Percentiles rank a stretch among this genome's conserved stretches.
phyloP scores from a whole-genome alignment of 2,329 filamentous ascomycete genomes.

The Anthostomella pinea region DNA sequence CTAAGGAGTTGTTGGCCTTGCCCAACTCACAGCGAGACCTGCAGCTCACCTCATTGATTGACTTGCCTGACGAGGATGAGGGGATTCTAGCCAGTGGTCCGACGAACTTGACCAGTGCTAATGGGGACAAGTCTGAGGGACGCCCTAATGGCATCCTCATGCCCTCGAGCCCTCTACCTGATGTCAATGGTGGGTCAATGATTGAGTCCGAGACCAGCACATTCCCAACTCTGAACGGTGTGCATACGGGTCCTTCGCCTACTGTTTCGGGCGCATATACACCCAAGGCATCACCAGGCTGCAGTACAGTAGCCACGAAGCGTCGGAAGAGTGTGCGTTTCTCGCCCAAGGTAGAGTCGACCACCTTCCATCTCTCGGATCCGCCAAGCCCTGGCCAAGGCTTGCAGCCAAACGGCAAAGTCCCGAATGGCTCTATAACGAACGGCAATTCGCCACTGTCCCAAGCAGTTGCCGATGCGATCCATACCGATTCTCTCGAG shows the following conservation, averaged over 20 bases:
- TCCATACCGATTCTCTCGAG: slow-evolving; percentile 7
- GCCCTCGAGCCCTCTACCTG: neutral
- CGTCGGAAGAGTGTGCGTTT: slow-evolving; percentile 67
- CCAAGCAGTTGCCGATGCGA: slow-evolving; percentile 8
- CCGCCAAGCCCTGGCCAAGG: slow-evolving; percentile 47
- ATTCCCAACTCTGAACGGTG: neutral
- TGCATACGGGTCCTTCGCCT: slow-evolving; percentile 9
- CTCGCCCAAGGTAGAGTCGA: slow-evolving; percentile 63
- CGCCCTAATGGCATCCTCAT: neutral
- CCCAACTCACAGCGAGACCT: slow-evolving; percentile 53
- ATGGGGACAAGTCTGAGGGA: neutral
- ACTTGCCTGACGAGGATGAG: slow-evolving; percentile 11
- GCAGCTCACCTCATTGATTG: slow-evolving; percentile 12
- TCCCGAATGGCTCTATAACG: slow-evolving; percentile 7
- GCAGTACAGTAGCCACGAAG: slow-evolving; percentile 28
- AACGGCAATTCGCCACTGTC: slow-evolving; percentile 16
- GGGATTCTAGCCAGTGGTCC: neutral
- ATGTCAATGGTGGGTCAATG: neutral
- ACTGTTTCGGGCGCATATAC: neutral
- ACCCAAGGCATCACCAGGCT: slow-evolving; percentile 9
- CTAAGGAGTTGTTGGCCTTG: slow-evolving; percentile 47
- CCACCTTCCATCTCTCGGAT: slow-evolving; percentile 54
- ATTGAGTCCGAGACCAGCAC: neutral
- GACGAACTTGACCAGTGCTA: neutral
- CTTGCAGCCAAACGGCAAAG: slow-evolving; percentile 21